Conservation (phyloP, 768 basidiomycete species). For the Phaffia australis region DNA sequence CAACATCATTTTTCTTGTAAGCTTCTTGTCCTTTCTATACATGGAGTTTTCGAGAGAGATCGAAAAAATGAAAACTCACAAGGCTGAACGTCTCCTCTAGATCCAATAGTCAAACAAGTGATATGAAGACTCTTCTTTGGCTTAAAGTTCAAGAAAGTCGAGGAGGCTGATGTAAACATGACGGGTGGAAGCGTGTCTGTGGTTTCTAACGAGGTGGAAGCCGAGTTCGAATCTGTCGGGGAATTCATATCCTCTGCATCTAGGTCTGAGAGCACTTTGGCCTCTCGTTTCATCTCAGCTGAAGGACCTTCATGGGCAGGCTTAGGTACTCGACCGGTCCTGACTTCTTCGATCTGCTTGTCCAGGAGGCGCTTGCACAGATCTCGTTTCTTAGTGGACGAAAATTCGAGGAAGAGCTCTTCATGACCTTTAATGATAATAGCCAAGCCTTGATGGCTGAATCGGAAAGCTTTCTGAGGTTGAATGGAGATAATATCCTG, state of each 20-base stretch:
- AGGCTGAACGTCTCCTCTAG: constrained; percentile 93
- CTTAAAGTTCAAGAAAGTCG: constrained; percentile 93
- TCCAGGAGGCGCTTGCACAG: constrained; percentile 66
- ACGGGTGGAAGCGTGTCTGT: constrained; percentile 69
- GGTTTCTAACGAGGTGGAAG: constrained; percentile 48
- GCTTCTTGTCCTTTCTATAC: too few species aligned
- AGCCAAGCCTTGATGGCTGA: constrained; percentile 79
- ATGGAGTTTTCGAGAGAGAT: background rate
- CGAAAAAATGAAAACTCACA: constrained; percentile 36
- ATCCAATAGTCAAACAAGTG: constrained; percentile 92
- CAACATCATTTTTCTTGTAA: too few species aligned
- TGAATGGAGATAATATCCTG: constrained; percentile 75
- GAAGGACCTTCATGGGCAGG: background rate
- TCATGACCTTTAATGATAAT: constrained; percentile 91
- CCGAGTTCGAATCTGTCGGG: background rate
- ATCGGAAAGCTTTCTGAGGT: constrained; percentile 73
- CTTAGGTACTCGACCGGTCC: constrained; percentile 41
- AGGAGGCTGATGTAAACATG: constrained; percentile 93
- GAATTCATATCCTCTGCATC: constrained; percentile 39
- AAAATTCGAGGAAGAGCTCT: constrained; percentile 93
- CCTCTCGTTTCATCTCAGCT: constrained; percentile 42
- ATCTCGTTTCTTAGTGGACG: constrained; percentile 63
- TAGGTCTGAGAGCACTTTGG: constrained; percentile 74
- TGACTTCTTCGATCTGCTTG: constrained; percentile 64
- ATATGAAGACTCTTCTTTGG: constrained; percentile 73